Evolutionary conservation across 768 basidiomycete species (phyloP), one percentile per base, ranked within the genome.

Genomic region (Pseudohyphozyma bogoriensis): DNA sequence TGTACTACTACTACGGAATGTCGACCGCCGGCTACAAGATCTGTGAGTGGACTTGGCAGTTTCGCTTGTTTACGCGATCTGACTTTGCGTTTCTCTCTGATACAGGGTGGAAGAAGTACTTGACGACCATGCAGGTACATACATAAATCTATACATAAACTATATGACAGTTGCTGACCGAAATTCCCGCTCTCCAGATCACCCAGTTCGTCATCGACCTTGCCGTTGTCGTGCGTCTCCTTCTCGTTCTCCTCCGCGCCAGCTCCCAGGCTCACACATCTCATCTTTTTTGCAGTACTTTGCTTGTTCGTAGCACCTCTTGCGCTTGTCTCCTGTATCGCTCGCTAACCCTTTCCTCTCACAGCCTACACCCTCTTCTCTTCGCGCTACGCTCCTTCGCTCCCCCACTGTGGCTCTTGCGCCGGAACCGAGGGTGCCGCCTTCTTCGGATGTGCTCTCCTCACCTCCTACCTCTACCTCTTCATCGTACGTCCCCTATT

Each of bases 11-110:
- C 77, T 99, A 97, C 77, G 97, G 85, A 76, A 64, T 67, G 66
- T 96, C 93, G 51, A 91, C 93, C 53, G 89, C 92, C 71, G 93
- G 93, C 65, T 87, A 86, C 71, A 87, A 80, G 77, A 89, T 97
- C 37, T 20, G 37, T 20, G 37, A 10, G 40, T n/a, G 18, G 40
- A 42, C 40, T 18, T 9, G 10, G 7, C 16, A 7, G 18, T 6
- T 8, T 20, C 40, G 16, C 40, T 9, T 20, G 40, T 20, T n/a
- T 42, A 42, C 1, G 36, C 53, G 20, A 39, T 26, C 45, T n/a
- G n/a, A n/a, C n/a, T n/a, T n/a, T n/a, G n/a, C n/a, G n/a, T n/a
- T n/a, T 20, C 51, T 10, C 33, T 35, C n/a, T 33, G 51, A 10
- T 51, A 51, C 51, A 51, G 20, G 33, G 33, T 51, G 51, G 51